Evolutionary conservation across 2,329 filamentous ascomycete species (phyloP).

Genomic region (Penicillium thymicola): DNA sequence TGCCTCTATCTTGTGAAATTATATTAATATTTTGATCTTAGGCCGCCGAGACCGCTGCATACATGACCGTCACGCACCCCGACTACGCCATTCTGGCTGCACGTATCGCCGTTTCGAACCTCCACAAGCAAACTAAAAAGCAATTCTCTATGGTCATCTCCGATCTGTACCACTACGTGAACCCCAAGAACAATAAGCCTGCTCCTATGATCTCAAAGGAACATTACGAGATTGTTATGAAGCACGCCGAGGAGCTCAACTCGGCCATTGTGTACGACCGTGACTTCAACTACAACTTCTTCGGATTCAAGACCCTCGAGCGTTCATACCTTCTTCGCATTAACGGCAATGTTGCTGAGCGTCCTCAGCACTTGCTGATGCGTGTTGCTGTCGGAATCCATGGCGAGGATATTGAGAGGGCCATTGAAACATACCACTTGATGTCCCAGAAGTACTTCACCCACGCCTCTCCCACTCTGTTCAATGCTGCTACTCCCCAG

Average conservation of each 20-base stretch:
- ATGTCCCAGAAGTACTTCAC: slow-evolving; percentile 99
- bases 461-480: slow-evolving; percentile 94
- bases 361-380: slow-evolving; percentile 99
- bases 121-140: slow-evolving; percentile 99
- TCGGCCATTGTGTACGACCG: slow-evolving; percentile 98
- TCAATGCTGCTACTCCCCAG: slow-evolving; percentile 94
- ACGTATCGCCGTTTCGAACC: slow-evolving; percentile 97
- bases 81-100: slow-evolving; percentile 98
- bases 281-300: slow-evolving; percentile 99
- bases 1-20: not conserved
- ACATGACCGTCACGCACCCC: slow-evolving; percentile 99
- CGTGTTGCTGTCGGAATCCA: slow-evolving; percentile 96
- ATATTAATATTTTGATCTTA: slow-evolving; percentile 42
- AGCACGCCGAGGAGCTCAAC: slow-evolving; percentile 94
- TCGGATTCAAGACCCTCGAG: slow-evolving; percentile 98
- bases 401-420: slow-evolving; percentile 89
- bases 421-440: slow-evolving; percentile 95
- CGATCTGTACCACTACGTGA: slow-evolving; percentile 93
- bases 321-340: slow-evolving; percentile 95
- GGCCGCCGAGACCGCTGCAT: slow-evolving; percentile 97
- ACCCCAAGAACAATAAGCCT: slow-evolving; percentile 78
- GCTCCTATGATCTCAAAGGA: slow-evolving; percentile 94
- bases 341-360: slow-evolving; percentile 91
- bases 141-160: slow-evolving; percentile 95
- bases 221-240: slow-evolving; percentile 91